These are phyloP conservation scores for Breviolum minutum DNA, from an alignment of 73 alveolate species.

Conservation along the genomic window DNA sequence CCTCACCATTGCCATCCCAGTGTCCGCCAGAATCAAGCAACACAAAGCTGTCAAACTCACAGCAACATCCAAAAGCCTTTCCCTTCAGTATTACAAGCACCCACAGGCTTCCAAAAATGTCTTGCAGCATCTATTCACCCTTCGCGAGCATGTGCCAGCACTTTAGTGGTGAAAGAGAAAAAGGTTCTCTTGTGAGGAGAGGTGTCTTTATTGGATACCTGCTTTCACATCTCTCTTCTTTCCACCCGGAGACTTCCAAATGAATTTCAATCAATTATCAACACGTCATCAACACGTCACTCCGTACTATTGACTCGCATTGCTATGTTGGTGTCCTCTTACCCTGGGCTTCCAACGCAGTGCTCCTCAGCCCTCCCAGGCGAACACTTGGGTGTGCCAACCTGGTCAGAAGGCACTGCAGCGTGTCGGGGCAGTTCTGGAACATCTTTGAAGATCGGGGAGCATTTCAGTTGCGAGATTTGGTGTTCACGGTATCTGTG, in stretches of 20 bases:
- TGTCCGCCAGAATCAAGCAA: not conserved
- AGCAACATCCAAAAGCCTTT: too few relatives aligned
- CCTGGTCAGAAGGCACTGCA: slow-evolving; percentile 11
- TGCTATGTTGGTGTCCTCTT: not conserved
- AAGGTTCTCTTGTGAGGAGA: too few relatives aligned
- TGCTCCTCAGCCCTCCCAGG: slow-evolving; percentile 40
- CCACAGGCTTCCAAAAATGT: too few relatives aligned
- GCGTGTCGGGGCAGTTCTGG: not conserved
- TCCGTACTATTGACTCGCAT: not conserved
- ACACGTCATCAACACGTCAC: not conserved
- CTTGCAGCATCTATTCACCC: too few relatives aligned
- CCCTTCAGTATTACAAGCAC: too few relatives aligned
- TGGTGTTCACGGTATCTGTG: too few relatives aligned
- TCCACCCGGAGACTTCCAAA: not conserved
- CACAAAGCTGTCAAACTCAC: not conserved
- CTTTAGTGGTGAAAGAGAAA: too few relatives aligned
- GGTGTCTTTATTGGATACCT: too few relatives aligned
- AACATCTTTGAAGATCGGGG: not conserved
- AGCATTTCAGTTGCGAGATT: too few relatives aligned
- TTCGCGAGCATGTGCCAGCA: too few relatives aligned
- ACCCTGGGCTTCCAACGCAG: not conserved
- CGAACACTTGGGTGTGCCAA: slow-evolving; percentile 65
- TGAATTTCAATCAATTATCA: not conserved
- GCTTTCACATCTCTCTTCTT: too few relatives aligned
- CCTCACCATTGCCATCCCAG: not conserved